Percentiles rank a stretch among this genome's conserved stretches.
Conservation (phyloP, 2,329 filamentous ascomycete species). For the Trichoderma sp. region DNA sequence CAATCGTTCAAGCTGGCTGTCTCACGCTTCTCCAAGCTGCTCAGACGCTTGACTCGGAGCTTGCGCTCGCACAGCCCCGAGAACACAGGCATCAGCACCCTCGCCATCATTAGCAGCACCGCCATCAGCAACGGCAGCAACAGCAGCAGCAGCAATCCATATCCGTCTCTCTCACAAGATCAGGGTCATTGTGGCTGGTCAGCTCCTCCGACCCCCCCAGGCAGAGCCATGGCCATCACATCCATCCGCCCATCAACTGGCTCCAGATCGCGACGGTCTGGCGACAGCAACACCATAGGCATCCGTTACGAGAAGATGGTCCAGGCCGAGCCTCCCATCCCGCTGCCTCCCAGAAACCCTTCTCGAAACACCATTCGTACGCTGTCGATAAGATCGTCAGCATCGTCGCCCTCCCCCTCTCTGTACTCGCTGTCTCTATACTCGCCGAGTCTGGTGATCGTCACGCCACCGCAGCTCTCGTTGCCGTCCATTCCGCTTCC, state of each 20-base stretch:
- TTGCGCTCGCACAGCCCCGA: constrained; percentile 1
- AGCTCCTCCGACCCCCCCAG: neutral
- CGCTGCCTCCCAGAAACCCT: constrained; percentile 45
- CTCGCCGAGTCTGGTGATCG: constrained; percentile 30
- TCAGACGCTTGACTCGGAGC: constrained; percentile 9
- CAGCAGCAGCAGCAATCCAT: neutral
- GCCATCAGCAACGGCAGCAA: neutral
- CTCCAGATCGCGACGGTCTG: constrained; percentile 33
- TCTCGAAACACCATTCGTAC: constrained; percentile 30
- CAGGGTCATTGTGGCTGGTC: neutral
- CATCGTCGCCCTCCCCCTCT: constrained; percentile 20
- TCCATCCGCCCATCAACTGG: constrained; percentile 44
- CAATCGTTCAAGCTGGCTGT: constrained; percentile 7
- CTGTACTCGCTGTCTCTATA: constrained; percentile 22
- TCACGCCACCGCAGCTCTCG: constrained; percentile 28
- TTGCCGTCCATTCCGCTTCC: constrained; percentile 40
- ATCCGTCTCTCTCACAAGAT: neutral
- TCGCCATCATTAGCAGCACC: neutral
- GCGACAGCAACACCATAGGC: constrained; percentile 49
- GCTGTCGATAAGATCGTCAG: constrained; percentile 21
- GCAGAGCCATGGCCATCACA: constrained; percentile 27
- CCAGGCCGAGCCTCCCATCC: constrained; percentile 56
- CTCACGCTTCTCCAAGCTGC: constrained; percentile 1
- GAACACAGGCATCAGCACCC: neutral
- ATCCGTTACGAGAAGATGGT: constrained; percentile 61